These are phyloP conservation scores for Cladosporium sp. DNA, from an alignment of 2,329 filamentous ascomycete genomes.

Conservation along the genomic window DNA sequence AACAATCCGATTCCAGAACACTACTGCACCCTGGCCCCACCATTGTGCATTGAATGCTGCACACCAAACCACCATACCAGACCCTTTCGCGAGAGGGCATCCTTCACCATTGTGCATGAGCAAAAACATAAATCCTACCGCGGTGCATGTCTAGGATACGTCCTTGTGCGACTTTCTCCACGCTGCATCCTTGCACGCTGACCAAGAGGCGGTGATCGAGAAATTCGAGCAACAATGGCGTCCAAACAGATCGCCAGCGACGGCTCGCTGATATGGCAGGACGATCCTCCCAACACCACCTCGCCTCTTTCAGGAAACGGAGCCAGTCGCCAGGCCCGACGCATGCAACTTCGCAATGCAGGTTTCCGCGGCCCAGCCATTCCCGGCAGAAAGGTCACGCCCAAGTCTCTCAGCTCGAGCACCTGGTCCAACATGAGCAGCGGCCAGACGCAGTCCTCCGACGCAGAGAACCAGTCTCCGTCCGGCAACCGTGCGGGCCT, in stretches of 20 bases:
- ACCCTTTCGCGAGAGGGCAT: slow-evolving; percentile 2
- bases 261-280: slow-evolving; percentile 19
- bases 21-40: slow-evolving; percentile 8
- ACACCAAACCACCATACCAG: not conserved
- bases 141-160: not conserved
- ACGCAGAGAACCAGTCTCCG: slow-evolving; percentile 31
- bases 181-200: not conserved
- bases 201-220: slow-evolving; percentile 1
- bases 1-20: slow-evolving; percentile 7
- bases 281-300: not conserved
- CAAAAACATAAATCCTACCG: not conserved
- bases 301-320: slow-evolving; percentile 28
- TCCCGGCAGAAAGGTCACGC: slow-evolving; percentile 37
- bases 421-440: slow-evolving; percentile 29
- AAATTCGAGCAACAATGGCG: slow-evolving; percentile 3
- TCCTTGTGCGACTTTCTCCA: slow-evolving; percentile 4
- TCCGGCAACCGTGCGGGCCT: slow-evolving; percentile 22
- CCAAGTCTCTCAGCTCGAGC: slow-evolving; percentile 30
- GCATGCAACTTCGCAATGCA: slow-evolving; percentile 40
- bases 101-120: slow-evolving; percentile 5
- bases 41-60: slow-evolving; percentile 12
- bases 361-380: slow-evolving; percentile 38
- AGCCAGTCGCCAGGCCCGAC: slow-evolving; percentile 31
- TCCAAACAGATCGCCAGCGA: slow-evolving; percentile 19
- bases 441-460: slow-evolving; percentile 24